Evolutionary conservation across 768 basidiomycete species (phyloP), one percentile per base, ranked within the genome.

Genomic region (Psilocybe cubensis): DNA sequence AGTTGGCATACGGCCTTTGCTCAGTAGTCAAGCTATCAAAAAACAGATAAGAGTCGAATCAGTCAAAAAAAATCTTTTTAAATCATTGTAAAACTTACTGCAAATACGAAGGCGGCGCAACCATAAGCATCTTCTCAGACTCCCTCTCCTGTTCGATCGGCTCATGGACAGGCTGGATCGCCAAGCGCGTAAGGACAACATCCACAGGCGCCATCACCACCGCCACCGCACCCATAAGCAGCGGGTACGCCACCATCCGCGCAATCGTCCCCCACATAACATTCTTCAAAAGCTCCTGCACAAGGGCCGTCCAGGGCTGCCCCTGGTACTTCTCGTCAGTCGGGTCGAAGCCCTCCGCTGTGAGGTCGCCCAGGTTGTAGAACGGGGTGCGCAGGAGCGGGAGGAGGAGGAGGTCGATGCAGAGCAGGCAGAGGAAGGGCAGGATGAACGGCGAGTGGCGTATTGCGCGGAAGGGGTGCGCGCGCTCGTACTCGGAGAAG

Each of bases 101-200:
- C 17, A 60, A 28, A 46, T 52, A 60, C n/a, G 58, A 60, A 8
- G 49, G 48, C 11, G 48, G 49, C 29, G 33, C 48, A 33, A n/a
- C 29, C 29, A n/a, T n/a, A n/a, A n/a, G n/a, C n/a, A 45, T 40
- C 44, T 62, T 62, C 18, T 56, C 57, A 4, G 29, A 21, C 24
- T 58, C 48, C 31, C 48, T 54, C 4, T 55, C 57, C 42, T 58
- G 44, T 24, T 35, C 14, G 11, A 40, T 28, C 41, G 25, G 42
- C 20, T 38, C 50, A 33, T 62, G 49, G 20, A 62, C 44, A 33
- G 56, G 60, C 28, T 55, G 60, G 10, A 62, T 52, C 1, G 60
- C 60, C 49, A 62, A 27, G 12, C 57, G 53, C 8, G 60, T 62
- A 7, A 58, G 12, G n/a, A 62, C 50, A 12, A 58, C 60, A 52